A percentile compares a stretch with the other conserved stretches of the same genome.
Evolutionary conservation across 208 protist genomes (phyloP).

Genomic region (Balamuthia mandrillaris): DNA sequence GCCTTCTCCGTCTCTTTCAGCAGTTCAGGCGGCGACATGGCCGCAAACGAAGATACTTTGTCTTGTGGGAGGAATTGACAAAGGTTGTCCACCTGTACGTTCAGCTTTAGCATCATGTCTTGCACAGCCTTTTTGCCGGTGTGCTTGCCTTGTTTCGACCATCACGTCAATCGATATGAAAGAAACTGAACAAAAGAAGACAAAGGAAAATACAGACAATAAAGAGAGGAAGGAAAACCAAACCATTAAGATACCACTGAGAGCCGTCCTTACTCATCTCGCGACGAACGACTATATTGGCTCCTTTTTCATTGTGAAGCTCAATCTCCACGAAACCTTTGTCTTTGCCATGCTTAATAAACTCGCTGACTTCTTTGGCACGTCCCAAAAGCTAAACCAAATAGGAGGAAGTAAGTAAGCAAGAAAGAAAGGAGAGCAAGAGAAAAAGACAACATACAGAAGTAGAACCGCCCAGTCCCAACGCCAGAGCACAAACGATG

Average conservation of each 20-base stretch:
- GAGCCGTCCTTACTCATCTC: background rate
- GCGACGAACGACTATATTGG: background rate
- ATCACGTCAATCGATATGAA: too few species aligned
- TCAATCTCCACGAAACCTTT: slow-evolving; percentile 67
- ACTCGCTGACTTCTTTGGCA: slow-evolving; percentile 59
- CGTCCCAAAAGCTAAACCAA: slow-evolving; percentile 50
- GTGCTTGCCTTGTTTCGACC: background rate
- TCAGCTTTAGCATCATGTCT: slow-evolving; percentile 42
- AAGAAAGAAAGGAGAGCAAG: background rate
- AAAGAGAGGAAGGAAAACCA: background rate
- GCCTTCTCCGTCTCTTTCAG: slow-evolving; percentile 61
- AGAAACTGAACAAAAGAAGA: too few species aligned
- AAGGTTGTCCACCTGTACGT: slow-evolving; percentile 71
- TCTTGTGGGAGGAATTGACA: slow-evolving; percentile 75
- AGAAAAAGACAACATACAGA: slow-evolving; percentile 4
- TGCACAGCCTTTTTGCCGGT: slow-evolving; percentile 41
- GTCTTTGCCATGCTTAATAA: slow-evolving; percentile 58
- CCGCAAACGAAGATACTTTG: slow-evolving; percentile 59
- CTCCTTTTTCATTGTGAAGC: slow-evolving; percentile 26
- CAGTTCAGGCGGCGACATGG: slow-evolving; percentile 44
- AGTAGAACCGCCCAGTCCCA: slow-evolving; percentile 69
- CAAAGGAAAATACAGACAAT: too few species aligned
- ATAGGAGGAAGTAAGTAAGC: background rate
- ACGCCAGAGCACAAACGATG: slow-evolving; percentile 72
- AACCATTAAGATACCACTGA: slow-evolving; percentile 12